Evolutionary conservation across 345 rosid genomes (phyloP), one percentile per base, ranked within the genome.

Genomic region (Eucalyptus sp.): DNA sequence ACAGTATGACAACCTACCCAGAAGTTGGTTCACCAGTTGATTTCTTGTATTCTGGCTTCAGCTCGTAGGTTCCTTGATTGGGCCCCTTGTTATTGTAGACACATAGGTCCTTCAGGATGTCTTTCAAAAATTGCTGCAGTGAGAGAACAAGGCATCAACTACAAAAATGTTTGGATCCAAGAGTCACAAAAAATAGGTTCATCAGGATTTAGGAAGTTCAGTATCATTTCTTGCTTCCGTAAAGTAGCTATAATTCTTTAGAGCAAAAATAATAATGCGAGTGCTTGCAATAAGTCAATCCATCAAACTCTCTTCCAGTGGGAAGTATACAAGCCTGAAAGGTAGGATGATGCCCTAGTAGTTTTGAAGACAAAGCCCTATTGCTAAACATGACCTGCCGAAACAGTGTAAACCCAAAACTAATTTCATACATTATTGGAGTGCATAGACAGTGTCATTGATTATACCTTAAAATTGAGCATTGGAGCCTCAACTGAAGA

Each of bases 31-130:
- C 95, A 17, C 94, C 94, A 17, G 62, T 44, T 27, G 97, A 81
- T 91, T 88, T 95, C 95, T 93, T 95, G 94, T 96, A 96, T 90
- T 97, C 99, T 37, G 95, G 96, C 96, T 97, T 97, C 88, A 97
- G 94, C 94, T 96, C 97, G 89, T 97, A 97, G 62, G 99, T 92
- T 88, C 98, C 98, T 92, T 96, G 99, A 90, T 94, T 96, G 25
- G 93, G 91, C 85, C 98, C 99, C 91, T 95, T 97, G 93, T 96
- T 97, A 89, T 96, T 97, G 95, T 95, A 97, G 41, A 97, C 94
- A 88, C 98, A 96, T 18, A 97, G 97, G 86, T 97, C 98, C 90
- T 93, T 96, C 37, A 97, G 94, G 87, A 97, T 91, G 87, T 95
- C 98, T 92, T 96, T 97, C 93, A 97, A 60, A 87, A 96, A 97